Base-by-base conservation (phyloP, 148 eudicot genomes). In the Drosera capensis region DNA sequence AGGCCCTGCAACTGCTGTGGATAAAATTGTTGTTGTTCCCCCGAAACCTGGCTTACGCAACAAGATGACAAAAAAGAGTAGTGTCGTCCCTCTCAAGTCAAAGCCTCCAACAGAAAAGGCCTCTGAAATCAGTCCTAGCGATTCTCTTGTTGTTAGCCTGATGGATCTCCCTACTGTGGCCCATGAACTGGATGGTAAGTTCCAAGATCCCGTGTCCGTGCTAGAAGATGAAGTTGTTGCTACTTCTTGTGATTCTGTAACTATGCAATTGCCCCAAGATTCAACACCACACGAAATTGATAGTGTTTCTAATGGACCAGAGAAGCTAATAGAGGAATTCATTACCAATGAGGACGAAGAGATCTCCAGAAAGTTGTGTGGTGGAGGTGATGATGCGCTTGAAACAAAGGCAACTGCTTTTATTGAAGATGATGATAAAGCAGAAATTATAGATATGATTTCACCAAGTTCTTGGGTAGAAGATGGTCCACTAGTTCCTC, bases 381-480 rank as follows among this genome's bases (percentile, higher is more conserved):
- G 55, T 13, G 14, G 30, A 49, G 53, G 26, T 55, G 74, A 71
- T 31, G 73, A 58, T 25, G 49, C 24, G 28, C 47, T 55, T 37
- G 52, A 41, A 45, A 49, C 30, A n/a, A 36, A 21, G 48, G 44
- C 25, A 8, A 68, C 61, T 29, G 55, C 73, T 16, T 56, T 62
- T 21, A 22, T 52, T 14, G 68, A 62, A 47, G 57, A 38, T 42
- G 74, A 66, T 48, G 57, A 42, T 46, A 77, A 71, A 58, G 77
- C 71, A 68, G 95, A 75, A 50, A 52, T 62, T 20, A 54, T 55
- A 50, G 52, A 61, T 20, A 54, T 55, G 35, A 90, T 90, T 45
- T 80, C 95, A 46, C 99, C 86, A 12, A 54, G 71, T 28, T 87
- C 93, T 7, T 90, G 99, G 99, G 92, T 66, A 53, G 95, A 84